Evolutionary conservation across 495 filamentous ascomycete species (phyloP).

Genomic region (Glonium stellatum): DNA sequence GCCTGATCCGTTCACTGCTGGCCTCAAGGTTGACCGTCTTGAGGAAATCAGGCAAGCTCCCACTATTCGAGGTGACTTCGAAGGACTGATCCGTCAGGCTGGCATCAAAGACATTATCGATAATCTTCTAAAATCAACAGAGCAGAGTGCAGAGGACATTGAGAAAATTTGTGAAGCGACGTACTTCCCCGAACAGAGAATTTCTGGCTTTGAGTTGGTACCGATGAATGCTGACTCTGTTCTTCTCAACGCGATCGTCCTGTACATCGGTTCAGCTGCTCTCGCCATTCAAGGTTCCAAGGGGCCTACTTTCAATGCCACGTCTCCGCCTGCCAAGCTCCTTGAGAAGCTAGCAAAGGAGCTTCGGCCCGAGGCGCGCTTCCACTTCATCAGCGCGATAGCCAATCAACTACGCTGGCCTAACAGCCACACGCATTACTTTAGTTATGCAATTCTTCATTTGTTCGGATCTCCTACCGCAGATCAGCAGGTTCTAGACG

Average conservation of each 20-base stretch:
- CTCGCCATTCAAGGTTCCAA: slow-evolving; percentile 52
- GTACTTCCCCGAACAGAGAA: slow-evolving; percentile 45
- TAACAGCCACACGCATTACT: slow-evolving; percentile 87
- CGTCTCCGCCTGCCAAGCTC: slow-evolving; percentile 65
- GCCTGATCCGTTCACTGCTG: slow-evolving; percentile 72
- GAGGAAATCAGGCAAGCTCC: slow-evolving; percentile 68
- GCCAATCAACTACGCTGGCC: slow-evolving; percentile 87
- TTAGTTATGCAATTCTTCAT: slow-evolving; percentile 77
- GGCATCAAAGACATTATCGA: slow-evolving; percentile 66
- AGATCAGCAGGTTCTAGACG: slow-evolving; percentile 71
- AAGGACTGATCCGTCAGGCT: slow-evolving; percentile 49
- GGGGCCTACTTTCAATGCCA: slow-evolving; percentile 58
- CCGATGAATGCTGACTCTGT: slow-evolving; percentile 60
- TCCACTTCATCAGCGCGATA: slow-evolving; percentile 77
- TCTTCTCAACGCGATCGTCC: slow-evolving; percentile 72
- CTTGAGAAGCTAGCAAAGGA: slow-evolving; percentile 68
- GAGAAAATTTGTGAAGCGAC: slow-evolving; percentile 64
- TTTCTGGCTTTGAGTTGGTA: slow-evolving; percentile 52
- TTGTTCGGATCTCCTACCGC: slow-evolving; percentile 71
- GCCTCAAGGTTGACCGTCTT: slow-evolving; percentile 72
- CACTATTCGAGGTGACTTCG: slow-evolving; percentile 54
- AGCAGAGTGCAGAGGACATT: slow-evolving; percentile 56
- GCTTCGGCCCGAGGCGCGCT: slow-evolving; percentile 68
- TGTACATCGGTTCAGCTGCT: slow-evolving; percentile 72
- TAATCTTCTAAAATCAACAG: slow-evolving; percentile 48